phyloP scores from a whole-genome alignment of 2,329 filamentous ascomycete species.

The Penicillium sp. region DNA sequence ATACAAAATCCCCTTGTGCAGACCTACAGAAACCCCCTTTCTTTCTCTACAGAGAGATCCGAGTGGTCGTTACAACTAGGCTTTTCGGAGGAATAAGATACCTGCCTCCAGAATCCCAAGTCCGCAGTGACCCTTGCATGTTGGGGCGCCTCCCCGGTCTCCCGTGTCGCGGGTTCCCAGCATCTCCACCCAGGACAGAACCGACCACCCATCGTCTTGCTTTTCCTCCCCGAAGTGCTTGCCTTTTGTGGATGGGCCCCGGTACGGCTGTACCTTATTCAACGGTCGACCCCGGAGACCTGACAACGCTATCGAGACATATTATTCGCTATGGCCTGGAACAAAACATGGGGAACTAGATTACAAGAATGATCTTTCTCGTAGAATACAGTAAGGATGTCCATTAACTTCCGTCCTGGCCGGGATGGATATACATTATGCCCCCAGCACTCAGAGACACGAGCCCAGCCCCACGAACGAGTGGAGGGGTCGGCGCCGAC shows the following conservation, averaged over 20 bases:
- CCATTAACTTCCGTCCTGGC: neutral
- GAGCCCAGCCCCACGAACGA: neutral
- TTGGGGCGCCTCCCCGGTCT: neutral
- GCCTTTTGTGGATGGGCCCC: neutral
- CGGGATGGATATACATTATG: neutral
- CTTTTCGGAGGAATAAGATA: neutral
- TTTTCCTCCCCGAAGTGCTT: constrained; percentile 6
- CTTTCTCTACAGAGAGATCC: too few relatives aligned
- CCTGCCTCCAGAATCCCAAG: neutral
- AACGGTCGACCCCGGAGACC: neutral
- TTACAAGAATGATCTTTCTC: neutral
- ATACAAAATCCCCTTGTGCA: too few relatives aligned
- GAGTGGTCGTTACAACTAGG: too few relatives aligned
- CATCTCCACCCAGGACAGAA: constrained; percentile 1
- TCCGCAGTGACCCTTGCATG: neutral
- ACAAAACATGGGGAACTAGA: neutral
- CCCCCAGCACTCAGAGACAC: neutral
- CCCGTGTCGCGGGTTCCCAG: neutral
- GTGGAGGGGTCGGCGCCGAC: neutral
- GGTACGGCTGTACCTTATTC: neutral
- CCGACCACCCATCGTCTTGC: neutral
- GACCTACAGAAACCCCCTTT: too few relatives aligned
- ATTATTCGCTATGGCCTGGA: neutral
- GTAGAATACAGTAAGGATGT: neutral
- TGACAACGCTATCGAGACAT: neutral